These are phyloP conservation scores for Rhizopogon hawkerae DNA, from an alignment of 1,284 basidiomycete species.

Conservation along the genomic window DNA sequence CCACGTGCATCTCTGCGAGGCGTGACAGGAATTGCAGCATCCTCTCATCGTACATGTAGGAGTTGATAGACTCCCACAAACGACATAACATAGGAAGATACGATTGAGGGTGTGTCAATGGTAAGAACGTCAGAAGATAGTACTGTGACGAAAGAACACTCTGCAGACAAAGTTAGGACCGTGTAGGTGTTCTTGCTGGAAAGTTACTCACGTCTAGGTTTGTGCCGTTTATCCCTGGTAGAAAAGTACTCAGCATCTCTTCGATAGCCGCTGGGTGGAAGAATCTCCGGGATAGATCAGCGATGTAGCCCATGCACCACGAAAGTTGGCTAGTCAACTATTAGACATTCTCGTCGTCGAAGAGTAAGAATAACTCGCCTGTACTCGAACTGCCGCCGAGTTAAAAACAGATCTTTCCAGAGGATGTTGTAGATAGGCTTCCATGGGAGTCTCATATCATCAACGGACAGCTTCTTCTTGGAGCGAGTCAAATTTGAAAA, in stretches of 20 bases:
- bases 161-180: conserved; percentile 10
- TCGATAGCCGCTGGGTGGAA: conserved; percentile 86
- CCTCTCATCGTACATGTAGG: conserved; percentile 76
- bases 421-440: conserved; percentile 77
- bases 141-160: conserved; percentile 5
- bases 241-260: conserved; percentile 78
- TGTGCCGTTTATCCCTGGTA: conserved; percentile 65
- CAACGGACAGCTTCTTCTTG: conserved; percentile 67
- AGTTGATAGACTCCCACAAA: conserved; percentile 78
- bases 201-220: conserved; percentile 54
- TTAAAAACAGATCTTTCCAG: conserved; percentile 76
- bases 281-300: conserved; percentile 71
- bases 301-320: conserved; percentile 59
- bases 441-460: conserved; percentile 86
- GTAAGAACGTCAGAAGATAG: conserved; percentile 52
- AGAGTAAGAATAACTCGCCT: conserved; percentile 19
- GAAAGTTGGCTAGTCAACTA: conserved; percentile 51
- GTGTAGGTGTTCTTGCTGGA: not conserved
- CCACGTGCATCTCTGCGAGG: conserved; percentile 67
- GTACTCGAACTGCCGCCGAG: conserved; percentile 74
- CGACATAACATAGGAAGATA: conserved; percentile 78
- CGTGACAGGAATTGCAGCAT: conserved; percentile 67
- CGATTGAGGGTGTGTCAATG: conserved; percentile 68
- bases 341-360: not conserved
- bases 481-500: conserved; percentile 46